Evolutionary conservation across 1,284 basidiomycete species (phyloP).

Genomic region (Amylostereum areolatum): DNA sequence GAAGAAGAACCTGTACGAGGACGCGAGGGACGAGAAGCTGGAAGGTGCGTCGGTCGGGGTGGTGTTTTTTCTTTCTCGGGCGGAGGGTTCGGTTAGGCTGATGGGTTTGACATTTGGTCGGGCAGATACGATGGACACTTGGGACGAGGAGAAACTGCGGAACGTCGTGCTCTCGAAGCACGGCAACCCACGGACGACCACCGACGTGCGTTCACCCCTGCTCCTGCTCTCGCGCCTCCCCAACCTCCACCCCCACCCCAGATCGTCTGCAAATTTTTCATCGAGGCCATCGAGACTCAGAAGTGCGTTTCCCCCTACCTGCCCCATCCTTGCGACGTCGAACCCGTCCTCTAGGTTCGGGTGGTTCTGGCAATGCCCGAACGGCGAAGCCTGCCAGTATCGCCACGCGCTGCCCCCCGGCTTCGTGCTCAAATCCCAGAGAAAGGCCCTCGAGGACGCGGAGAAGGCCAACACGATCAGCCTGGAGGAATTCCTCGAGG

Average conservation of each 20-base stretch:
- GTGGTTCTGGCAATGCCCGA: conserved; percentile 93
- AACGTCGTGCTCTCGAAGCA: conserved; percentile 85
- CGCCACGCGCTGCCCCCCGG: conserved; percentile 94
- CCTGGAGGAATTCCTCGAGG: conserved; percentile 96
- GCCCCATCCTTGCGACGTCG: background rate
- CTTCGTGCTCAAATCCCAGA: conserved; percentile 90
- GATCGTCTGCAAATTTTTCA: conserved; percentile 98
- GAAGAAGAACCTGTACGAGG: conserved; percentile 96
- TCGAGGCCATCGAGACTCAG: conserved; percentile 92
- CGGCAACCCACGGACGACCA: conserved; percentile 88
- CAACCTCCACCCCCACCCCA: conserved; percentile 21
- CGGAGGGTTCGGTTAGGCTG: background rate
- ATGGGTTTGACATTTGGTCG: background rate
- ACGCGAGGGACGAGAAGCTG: conserved; percentile 77
- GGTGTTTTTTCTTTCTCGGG: background rate
- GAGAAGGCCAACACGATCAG: conserved; percentile 89
- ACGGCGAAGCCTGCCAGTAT: conserved; percentile 89
- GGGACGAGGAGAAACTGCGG: conserved; percentile 93
- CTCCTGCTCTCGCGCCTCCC: conserved; percentile 3
- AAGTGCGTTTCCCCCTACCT: conserved; percentile 49
- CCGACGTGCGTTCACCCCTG: conserved; percentile 61
- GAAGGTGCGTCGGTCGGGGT: conserved; percentile 42
- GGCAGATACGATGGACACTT: conserved; percentile 94
- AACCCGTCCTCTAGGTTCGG: conserved; percentile 51
- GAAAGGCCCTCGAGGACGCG: conserved; percentile 79